A percentile compares a stretch with the other conserved stretches of the same genome.
These are phyloP conservation scores for Pleomassaria siparia DNA, from an alignment of 2,329 filamentous ascomycete species.

Conservation along the genomic window DNA sequence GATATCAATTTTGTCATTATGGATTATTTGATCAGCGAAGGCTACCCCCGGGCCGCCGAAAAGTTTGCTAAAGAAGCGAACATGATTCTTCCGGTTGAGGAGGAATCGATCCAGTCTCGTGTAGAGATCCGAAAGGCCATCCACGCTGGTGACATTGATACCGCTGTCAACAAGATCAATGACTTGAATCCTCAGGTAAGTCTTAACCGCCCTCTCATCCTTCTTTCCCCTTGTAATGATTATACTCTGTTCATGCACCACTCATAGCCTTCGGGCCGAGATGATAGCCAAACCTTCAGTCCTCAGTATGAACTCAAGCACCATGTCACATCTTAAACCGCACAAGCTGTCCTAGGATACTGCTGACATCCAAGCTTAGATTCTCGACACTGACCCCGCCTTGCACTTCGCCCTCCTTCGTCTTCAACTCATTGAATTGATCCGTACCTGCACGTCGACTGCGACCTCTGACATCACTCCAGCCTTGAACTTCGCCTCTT, in stretches of 20 bases:
- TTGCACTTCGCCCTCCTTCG: constrained; percentile 89
- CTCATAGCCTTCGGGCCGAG: constrained; percentile 91
- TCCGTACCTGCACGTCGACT: constrained; percentile 70
- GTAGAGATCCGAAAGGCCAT: constrained; percentile 85
- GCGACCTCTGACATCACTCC: constrained; percentile 72
- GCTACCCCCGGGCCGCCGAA: constrained; percentile 87
- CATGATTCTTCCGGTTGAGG: constrained; percentile 70
- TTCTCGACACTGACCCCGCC: constrained; percentile 78
- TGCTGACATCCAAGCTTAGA: constrained; percentile 56
- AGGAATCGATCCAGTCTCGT: constrained; percentile 72
- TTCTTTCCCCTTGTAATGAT: constrained; percentile 69
- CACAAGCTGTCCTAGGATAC: constrained; percentile 21
- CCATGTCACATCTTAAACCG: constrained; percentile 34
- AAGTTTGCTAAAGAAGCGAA: constrained; percentile 96
- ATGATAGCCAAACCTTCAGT: constrained; percentile 86
- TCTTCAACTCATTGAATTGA: constrained; percentile 91
- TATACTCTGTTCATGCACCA: constrained; percentile 99
- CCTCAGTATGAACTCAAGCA: constrained; percentile 70
- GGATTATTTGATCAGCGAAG: constrained; percentile 95
- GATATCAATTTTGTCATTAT: constrained; percentile 95
- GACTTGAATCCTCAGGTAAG: constrained; percentile 89
- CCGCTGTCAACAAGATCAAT: constrained; percentile 84
- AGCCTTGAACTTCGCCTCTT: constrained; percentile 83
- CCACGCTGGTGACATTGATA: constrained; percentile 79
- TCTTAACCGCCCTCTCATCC: constrained; percentile 15